Evolutionary conservation across 2,329 filamentous ascomycete species (phyloP), one percentile per base, ranked within the genome.

Genomic region (Fonsecaea monophora): DNA sequence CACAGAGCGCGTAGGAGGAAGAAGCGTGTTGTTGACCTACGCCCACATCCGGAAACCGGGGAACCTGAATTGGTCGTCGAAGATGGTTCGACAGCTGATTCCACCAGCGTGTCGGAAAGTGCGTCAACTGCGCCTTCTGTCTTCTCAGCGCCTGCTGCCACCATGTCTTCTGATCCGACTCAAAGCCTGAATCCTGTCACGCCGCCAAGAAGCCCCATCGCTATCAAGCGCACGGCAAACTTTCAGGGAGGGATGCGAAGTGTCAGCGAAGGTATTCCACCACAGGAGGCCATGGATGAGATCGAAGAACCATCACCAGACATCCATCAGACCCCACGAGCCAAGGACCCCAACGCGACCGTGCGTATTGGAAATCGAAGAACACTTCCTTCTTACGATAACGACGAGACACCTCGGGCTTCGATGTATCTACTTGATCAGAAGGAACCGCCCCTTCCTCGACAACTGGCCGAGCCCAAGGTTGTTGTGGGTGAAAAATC

Each of bases 141-240:
- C 8, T 80, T 87, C 45, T 80, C 87, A 6, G 79, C 87, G 45
- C 80, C 86, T 8, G 78, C 83, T 0, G 84, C 85, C 0, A 85
- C 89, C 7, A 62, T 62, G 45, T 66, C 65, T n/a, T 66, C 65
- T 5, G 62, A 64, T 50, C 81, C 86, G 0, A 88, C 89, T 71
- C 81, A 83, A 3, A 84, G 86, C 58, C 81, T 85, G 42, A 85
- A 86, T 64, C 81, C 82, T 15, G 78, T 84, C 13, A 86, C 84
- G 10, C 85, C 85, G 21, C 84, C 82, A 5, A 75, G 80, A 61
- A 84, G 81, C 48, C 84, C 84, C 10, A n/a, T 54, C 10, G 37
- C 48, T 2, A n/a, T 50, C 30, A 61, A 63, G 48, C 63, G 58
- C 10, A 12, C 25, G 8, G 53, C 18, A 15, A 48, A 53, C 10